These are phyloP conservation scores for Colletotrichum tamarilloi DNA, from an alignment of 2,329 filamentous ascomycete genomes.

Conservation along the genomic window DNA sequence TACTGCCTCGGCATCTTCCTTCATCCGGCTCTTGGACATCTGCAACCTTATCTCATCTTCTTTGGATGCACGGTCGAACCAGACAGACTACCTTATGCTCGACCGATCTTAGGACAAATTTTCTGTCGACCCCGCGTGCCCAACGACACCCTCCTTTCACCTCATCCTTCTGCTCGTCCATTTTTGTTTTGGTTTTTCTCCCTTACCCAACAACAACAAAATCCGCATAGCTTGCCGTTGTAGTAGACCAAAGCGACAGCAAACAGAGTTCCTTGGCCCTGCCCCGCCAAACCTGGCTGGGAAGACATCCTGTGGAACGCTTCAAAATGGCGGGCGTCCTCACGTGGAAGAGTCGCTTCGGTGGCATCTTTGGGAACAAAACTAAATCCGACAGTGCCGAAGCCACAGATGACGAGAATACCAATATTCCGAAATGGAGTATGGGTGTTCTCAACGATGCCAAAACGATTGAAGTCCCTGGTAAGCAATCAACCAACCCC, in stretches of 20 bases:
- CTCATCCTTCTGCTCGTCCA: neutral
- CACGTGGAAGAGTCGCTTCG: conserved; percentile 31
- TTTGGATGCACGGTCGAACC: conserved; percentile 7
- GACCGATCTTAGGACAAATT: conserved; percentile 1
- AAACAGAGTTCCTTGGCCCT: neutral
- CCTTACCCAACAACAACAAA: neutral
- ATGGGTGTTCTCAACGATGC: conserved; percentile 88
- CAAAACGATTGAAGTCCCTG: conserved; percentile 87
- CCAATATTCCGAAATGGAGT: conserved; percentile 59
- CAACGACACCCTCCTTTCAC: neutral
- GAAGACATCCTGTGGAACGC: neutral
- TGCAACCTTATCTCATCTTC: conserved; percentile 19
- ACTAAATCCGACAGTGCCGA: conserved; percentile 14
- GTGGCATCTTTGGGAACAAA: conserved; percentile 32
- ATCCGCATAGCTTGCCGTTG: neutral
- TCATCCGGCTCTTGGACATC: conserved; percentile 12
- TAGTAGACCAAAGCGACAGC: neutral
- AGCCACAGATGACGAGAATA: neutral
- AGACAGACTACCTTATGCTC: neutral
- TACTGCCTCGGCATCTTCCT: neutral
- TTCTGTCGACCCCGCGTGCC: neutral
- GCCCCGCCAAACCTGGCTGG: neutral
- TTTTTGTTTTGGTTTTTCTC: neutral
- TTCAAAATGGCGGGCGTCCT: conserved; percentile 15
- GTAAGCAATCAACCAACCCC: conserved; percentile 55